Evolutionary conservation across 2,329 filamentous ascomycete genomes (phyloP).

Genomic region (Diplodia corticola): DNA sequence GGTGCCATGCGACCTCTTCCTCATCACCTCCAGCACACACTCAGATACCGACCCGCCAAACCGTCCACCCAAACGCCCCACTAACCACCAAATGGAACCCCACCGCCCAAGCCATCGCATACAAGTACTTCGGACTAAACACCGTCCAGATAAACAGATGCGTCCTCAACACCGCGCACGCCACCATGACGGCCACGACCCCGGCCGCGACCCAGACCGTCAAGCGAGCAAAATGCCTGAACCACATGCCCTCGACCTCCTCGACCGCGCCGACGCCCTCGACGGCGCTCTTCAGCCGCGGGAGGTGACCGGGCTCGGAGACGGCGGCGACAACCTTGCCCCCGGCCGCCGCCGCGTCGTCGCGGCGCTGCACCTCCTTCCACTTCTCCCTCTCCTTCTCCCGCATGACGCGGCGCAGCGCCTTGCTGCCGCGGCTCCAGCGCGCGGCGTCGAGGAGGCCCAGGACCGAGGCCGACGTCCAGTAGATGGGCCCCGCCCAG

Average conservation of each 20-base stretch:
- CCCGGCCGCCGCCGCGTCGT: slow-evolving; percentile 29
- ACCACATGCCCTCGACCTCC: not conserved
- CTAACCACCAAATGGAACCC: slow-evolving; percentile 67
- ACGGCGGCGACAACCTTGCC: slow-evolving; percentile 11
- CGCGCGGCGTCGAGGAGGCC: slow-evolving; percentile 17
- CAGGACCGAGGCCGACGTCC: slow-evolving; percentile 60
- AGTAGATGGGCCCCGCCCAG: slow-evolving; percentile 90
- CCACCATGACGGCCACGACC: slow-evolving; percentile 76
- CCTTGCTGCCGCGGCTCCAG: slow-evolving; percentile 6
- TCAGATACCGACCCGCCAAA: slow-evolving; percentile 29
- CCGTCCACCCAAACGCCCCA: slow-evolving; percentile 35
- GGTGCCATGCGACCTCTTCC: not conserved
- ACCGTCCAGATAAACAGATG: slow-evolving; percentile 99
- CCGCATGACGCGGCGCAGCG: slow-evolving; percentile 7
- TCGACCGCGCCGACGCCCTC: not conserved
- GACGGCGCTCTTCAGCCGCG: slow-evolving; percentile 25
- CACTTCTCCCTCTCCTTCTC: slow-evolving; percentile 9
- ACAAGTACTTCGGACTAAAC: slow-evolving; percentile 95
- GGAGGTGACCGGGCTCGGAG: not conserved
- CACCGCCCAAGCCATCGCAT: slow-evolving; percentile 83
- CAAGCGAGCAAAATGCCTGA: slow-evolving; percentile 59
- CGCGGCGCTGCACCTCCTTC: not conserved
- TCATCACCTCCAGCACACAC: not conserved
- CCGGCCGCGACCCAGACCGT: slow-evolving; percentile 70
- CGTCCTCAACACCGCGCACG: slow-evolving; percentile 78